Evolutionary conservation across 441 rosid genomes (phyloP).

Genomic region (Erodium chrysanthum): DNA sequence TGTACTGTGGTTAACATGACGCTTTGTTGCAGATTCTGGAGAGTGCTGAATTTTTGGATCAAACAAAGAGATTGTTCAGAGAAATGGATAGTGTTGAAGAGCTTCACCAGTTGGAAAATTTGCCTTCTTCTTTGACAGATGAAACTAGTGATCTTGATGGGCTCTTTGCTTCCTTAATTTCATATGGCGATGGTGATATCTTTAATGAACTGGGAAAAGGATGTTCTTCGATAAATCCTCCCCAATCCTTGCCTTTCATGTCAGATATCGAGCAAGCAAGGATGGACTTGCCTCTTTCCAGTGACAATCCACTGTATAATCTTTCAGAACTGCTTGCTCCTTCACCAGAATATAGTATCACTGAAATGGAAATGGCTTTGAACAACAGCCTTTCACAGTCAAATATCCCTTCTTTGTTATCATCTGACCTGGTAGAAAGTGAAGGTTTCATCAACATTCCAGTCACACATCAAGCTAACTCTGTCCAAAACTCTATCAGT

Average conservation of each 20-base stretch:
- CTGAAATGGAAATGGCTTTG: too few species aligned
- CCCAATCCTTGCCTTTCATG: conserved; percentile 18
- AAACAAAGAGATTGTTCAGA: conserved; percentile 36
- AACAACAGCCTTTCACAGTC: too few species aligned
- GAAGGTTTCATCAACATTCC: too few species aligned
- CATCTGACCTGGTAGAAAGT: too few species aligned
- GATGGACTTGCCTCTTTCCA: conserved; percentile 19
- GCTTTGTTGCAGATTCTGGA: conserved; percentile 45
- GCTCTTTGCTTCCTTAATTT: conserved; percentile 42
- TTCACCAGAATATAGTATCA: too few species aligned
- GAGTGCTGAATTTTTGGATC: conserved; percentile 44
- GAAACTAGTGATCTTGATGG: conserved; percentile 33
- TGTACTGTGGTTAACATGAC: too few species aligned
- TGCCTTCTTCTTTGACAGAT: too few species aligned
- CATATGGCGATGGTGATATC: conserved; percentile 26
- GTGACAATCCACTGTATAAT: conserved; percentile 29
- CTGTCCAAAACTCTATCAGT: too few species aligned
- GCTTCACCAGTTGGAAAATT: too few species aligned
- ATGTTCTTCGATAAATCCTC: conserved; percentile 21
- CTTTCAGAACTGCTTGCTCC: conserved; percentile 35
- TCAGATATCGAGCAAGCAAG: conserved; percentile 9
- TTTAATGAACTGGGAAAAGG: conserved; percentile 33
- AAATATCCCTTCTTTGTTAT: too few species aligned
- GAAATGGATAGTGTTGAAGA: conserved; percentile 21
- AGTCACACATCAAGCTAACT: too few species aligned